phyloP scores from a whole-genome alignment of 306 rosid genomes.

The Astragalus membranaceus region DNA sequence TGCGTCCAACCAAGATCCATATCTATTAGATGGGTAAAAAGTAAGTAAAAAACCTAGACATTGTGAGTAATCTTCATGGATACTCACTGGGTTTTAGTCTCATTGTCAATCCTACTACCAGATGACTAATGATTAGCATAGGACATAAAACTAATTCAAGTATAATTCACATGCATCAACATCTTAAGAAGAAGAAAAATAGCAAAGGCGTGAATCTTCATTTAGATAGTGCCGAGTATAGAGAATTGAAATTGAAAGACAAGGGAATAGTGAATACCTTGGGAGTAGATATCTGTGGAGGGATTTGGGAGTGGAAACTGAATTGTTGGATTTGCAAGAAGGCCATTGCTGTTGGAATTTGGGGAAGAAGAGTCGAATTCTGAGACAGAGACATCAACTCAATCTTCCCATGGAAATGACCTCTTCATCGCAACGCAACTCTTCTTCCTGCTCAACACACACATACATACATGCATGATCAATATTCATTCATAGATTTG shows the following conservation, averaged over 20 bases:
- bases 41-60: no score
- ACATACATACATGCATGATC: background rate
- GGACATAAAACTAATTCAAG: background rate
- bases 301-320: background rate
- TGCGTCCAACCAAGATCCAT: background rate
- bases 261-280: constrained; percentile 42
- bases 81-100: background rate
- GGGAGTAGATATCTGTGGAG: constrained; percentile 20
- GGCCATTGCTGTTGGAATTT: background rate
- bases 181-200: background rate
- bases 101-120: background rate
- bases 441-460: background rate
- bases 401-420: constrained; percentile 44
- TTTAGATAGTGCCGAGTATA: background rate
- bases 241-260: background rate
- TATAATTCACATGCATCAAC: background rate
- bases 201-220: background rate
- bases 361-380: constrained; percentile 44
- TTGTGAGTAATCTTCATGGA: no score
- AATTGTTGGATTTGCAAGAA: background rate
- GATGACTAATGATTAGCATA: background rate
- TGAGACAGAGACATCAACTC: constrained; percentile 40
- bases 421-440: constrained; percentile 47
- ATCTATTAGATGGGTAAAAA: no score
- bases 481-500: background rate